These are phyloP conservation scores for Boletus sp. DNA, from an alignment of 768 basidiomycete genomes.

Conservation along the genomic window DNA sequence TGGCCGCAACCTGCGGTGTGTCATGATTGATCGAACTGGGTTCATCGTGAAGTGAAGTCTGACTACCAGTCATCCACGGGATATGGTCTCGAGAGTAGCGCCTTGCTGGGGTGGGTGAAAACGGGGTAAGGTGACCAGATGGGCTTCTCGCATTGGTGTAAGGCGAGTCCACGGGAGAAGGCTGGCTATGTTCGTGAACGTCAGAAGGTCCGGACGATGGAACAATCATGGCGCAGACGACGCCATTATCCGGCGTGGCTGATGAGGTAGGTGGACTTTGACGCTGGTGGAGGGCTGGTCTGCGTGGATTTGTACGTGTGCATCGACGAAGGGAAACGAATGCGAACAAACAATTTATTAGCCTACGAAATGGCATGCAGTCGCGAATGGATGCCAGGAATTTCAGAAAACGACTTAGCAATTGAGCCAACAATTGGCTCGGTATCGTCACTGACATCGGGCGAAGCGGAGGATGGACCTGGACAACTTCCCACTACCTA, in stretches of 20 bases:
- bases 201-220: conserved; percentile 4
- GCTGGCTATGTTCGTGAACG: neutral
- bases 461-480: too few species aligned
- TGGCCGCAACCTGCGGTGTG: neutral
- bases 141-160: conserved; percentile 12
- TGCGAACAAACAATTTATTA: neutral
- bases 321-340: conserved; percentile 1
- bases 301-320: neutral
- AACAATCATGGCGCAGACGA: conserved; percentile 16
- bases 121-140: conserved; percentile 21
- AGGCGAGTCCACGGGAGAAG: conserved; percentile 13
- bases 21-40: conserved; percentile 3
- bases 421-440: neutral
- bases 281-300: neutral
- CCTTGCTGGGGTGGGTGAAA: conserved; percentile 11
- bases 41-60: conserved; percentile 16
- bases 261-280: neutral
- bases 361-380: neutral
- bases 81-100: conserved; percentile 7
- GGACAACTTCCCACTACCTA: neutral
- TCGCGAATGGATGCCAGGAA: neutral
- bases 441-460: neutral
- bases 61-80: conserved; percentile 8
- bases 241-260: neutral
- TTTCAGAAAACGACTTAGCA: conserved; percentile 3